Percentiles rank a stretch among this genome's conserved stretches.
These are phyloP conservation scores for Croton laevigatus DNA, from an alignment of 441 rosid genomes.

Conservation along the genomic window DNA sequence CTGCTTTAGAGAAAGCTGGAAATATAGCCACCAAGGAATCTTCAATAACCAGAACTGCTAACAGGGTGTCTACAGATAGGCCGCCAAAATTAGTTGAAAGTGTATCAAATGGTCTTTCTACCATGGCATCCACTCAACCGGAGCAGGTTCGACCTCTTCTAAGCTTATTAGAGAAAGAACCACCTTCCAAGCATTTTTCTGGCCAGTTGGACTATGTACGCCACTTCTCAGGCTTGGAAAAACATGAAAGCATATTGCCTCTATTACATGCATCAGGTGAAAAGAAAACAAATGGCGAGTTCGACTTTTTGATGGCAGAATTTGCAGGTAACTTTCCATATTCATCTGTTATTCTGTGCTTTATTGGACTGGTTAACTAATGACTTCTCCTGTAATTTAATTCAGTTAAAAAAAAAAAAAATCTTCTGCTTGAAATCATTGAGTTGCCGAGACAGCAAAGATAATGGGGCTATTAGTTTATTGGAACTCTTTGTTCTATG, in stretches of 20 bases:
- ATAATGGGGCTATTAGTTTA: not conserved
- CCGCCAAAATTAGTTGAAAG: conserved; percentile 65
- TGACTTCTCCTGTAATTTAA: not conserved
- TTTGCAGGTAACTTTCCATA: conserved; percentile 64
- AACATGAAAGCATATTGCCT: conserved; percentile 85
- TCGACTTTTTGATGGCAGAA: conserved; percentile 87
- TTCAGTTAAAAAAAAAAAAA: no score
- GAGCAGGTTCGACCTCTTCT: conserved; percentile 97
- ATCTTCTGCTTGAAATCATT: no score
- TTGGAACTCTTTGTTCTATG: not conserved
- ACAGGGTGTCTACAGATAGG: conserved; percentile 66
- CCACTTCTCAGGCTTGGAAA: conserved; percentile 76
- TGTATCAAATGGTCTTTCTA: conserved; percentile 56
- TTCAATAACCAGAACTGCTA: conserved; percentile 38
- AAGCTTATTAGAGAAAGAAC: conserved; percentile 97
- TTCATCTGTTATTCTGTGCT: not conserved
- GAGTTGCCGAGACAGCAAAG: no score
- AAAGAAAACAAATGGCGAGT: conserved; percentile 83
- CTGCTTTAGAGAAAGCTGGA: conserved; percentile 39
- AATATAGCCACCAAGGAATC: conserved; percentile 34
- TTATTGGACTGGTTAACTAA: conserved; percentile 2
- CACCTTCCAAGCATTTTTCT: conserved; percentile 81
- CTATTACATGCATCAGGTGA: conserved; percentile 74
- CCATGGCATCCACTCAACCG: conserved; percentile 41
- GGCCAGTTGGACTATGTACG: conserved; percentile 87